Conservation (phyloP, 202 grass and related monocot genomes). For the Carex sylvatica region DNA sequence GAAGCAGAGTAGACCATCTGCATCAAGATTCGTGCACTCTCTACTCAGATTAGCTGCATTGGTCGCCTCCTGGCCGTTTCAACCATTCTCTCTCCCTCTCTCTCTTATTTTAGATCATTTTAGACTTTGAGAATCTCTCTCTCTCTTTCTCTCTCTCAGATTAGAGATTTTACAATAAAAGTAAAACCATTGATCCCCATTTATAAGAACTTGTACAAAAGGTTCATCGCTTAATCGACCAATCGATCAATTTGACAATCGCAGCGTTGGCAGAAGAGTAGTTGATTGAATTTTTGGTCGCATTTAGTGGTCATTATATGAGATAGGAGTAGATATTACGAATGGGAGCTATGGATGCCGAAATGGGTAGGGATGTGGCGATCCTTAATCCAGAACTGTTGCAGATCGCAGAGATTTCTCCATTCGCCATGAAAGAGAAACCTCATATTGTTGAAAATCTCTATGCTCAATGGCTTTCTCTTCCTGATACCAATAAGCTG, state of each 20-base stretch:
- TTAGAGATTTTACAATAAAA: conserved; percentile 22
- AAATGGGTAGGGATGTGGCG: conserved; percentile 32
- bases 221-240: neutral
- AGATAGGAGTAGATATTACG: neutral
- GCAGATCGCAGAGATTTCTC: conserved; percentile 77
- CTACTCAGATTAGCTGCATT: neutral
- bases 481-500: conserved; percentile 56
- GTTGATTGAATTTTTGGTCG: neutral
- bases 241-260: conserved; percentile 10
- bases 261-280: conserved; percentile 3
- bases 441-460: conserved; percentile 62
- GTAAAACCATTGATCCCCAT: conserved; percentile 9
- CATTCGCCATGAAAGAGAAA: conserved; percentile 48
- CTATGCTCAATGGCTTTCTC: conserved; percentile 84
- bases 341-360: conserved; percentile 37
- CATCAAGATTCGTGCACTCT: conserved; percentile 26
- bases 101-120: conserved; percentile 7
- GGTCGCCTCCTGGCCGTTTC: neutral
- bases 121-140: neutral
- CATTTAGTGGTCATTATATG: neutral
- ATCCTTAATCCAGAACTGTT: conserved; percentile 50
- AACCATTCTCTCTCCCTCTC: neutral
- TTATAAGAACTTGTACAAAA: neutral
- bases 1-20: neutral
- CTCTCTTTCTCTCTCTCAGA: neutral